Evolutionary conservation across 169 alveolate genomes (phyloP).

Genomic region (Perkinsus marinus): DNA sequence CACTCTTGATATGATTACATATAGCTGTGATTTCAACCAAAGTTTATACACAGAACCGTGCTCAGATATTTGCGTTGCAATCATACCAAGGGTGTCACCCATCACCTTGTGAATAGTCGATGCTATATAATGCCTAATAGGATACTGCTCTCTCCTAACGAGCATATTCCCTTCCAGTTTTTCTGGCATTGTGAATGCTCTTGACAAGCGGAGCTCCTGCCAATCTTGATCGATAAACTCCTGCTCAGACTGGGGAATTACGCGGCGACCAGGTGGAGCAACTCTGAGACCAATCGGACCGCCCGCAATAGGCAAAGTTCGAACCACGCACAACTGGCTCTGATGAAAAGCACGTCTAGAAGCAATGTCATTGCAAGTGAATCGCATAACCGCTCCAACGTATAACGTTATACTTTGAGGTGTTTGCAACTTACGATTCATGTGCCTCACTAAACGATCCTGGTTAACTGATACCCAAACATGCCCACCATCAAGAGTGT

Average conservation of each 20-base stretch:
- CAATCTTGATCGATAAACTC: neutral
- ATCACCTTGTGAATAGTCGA: neutral
- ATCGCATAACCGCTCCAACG: neutral
- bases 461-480: neutral
- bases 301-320: neutral
- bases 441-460: neutral
- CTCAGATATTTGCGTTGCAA: neutral
- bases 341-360: neutral
- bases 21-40: neutral
- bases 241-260: neutral
- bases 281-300: neutral
- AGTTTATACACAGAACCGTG: neutral
- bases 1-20: neutral
- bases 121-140: neutral
- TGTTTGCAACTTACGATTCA: neutral
- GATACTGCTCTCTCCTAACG: neutral
- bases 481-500: neutral
- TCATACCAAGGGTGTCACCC: neutral
- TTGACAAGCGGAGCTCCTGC: neutral
- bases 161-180: neutral
- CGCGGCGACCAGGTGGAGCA: neutral
- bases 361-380: neutral
- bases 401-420: neutral
- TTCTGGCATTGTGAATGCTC: neutral
- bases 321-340: neutral